Evolutionary conservation across 257 asterid species (phyloP).

Genomic region (Paraleonurus japonicus): DNA sequence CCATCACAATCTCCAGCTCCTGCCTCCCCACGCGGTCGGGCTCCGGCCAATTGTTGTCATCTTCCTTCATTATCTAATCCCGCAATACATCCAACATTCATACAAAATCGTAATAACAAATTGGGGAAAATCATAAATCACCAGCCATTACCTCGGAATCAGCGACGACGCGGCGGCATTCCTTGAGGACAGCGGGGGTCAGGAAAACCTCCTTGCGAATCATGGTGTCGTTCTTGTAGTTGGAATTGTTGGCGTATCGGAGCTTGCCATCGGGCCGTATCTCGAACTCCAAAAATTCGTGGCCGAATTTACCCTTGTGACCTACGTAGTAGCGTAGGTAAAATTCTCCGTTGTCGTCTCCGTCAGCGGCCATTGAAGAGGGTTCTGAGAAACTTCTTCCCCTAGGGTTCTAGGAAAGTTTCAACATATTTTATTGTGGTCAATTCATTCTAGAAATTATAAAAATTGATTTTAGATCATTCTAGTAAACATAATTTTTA

Average conservation of each 20-base stretch:
- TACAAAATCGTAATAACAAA: conserved; percentile 32
- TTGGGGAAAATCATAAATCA: background rate
- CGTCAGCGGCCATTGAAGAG: conserved; percentile 30
- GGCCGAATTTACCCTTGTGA: conserved; percentile 95
- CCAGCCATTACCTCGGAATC: conserved; percentile 59
- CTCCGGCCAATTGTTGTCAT: conserved; percentile 97
- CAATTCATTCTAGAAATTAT: too few species aligned
- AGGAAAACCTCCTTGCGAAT: conserved; percentile 92
- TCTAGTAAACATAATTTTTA: too few species aligned
- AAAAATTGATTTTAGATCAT: too few species aligned
- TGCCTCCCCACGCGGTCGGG: conserved; percentile 99
- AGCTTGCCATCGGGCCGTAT: conserved; percentile 95
- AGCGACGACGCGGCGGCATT: conserved; percentile 92
- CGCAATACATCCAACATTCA: background rate
- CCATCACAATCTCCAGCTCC: conserved; percentile 99
- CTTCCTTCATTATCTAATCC: conserved; percentile 96
- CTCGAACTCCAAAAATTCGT: conserved; percentile 91
- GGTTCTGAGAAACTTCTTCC: background rate
- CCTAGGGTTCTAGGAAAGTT: background rate
- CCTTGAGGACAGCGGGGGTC: conserved; percentile 86
- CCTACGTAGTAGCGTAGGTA: conserved; percentile 95
- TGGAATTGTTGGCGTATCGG: conserved; percentile 92
- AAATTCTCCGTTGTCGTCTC: conserved; percentile 59
- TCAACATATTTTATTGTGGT: too few species aligned
- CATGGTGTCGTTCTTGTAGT: conserved; percentile 98